Conservation (phyloP, 2,329 filamentous ascomycete genomes). For the Stachybotrys elegans region DNA sequence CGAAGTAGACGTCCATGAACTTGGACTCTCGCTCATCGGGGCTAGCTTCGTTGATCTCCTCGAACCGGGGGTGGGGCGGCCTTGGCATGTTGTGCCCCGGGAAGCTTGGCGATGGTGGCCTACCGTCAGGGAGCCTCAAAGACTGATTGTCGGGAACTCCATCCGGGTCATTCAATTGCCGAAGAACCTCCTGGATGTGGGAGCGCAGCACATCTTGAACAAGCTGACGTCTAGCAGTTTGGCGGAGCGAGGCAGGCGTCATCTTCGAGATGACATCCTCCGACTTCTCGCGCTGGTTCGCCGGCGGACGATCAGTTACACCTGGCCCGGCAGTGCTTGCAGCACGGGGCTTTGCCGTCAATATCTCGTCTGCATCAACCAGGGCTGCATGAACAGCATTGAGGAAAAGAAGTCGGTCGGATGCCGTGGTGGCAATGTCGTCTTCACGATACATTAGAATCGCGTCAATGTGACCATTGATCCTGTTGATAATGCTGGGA, state of each 20-base stretch:
- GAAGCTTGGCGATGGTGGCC: conserved; percentile 8
- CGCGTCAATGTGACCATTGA: conserved; percentile 18
- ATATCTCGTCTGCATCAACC: conserved; percentile 35
- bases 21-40: conserved; percentile 44
- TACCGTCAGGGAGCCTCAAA: conserved; percentile 12
- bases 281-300: neutral
- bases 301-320: neutral
- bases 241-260: conserved; percentile 11
- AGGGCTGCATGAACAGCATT: conserved; percentile 35
- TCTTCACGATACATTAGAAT: conserved; percentile 19
- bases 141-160: conserved; percentile 21
- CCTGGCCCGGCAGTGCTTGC: neutral
- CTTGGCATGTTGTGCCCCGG: neutral
- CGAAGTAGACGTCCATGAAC: conserved; percentile 51
- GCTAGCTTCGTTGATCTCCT: conserved; percentile 40
- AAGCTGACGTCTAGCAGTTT: conserved; percentile 24
- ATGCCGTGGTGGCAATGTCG: conserved; percentile 5
- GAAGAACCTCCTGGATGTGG: conserved; percentile 44
- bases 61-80: conserved; percentile 26
- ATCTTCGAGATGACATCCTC: neutral
- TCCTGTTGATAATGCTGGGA: conserved; percentile 13
- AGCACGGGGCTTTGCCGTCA: conserved; percentile 26
- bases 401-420: conserved; percentile 28
- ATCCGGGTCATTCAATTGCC: conserved; percentile 37
- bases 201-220: conserved; percentile 42